Base-by-base conservation (phyloP, 106 monocot species). In the Dendrobium huoshanense region DNA sequence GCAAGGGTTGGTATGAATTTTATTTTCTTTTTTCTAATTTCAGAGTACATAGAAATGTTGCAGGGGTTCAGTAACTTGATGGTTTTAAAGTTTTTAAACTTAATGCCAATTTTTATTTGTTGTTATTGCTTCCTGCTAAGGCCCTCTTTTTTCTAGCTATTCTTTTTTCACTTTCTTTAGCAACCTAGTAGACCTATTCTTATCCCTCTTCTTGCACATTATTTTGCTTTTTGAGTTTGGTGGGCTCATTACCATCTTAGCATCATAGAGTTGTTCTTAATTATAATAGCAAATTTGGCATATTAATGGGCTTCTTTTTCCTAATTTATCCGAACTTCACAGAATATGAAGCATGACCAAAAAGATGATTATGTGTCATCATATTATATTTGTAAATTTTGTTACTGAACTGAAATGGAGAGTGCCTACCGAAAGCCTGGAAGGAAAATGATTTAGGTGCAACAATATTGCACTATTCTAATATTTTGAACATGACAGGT, bases 401-500 rank as follows among this genome's bases (percentile, higher is more conserved):
- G 10, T 27, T 73, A 5, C 18, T 40, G 72, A 55, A 73, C 41
- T 73, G 72, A 41, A 16, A 41, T 41, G 29, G 72, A 73, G 41
- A 19, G 33, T 31, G 40, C 40, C 41, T 10, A 73, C 17, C 41
- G 41, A 40, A 73, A 41, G 11, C 72, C 10, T 73, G 72, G 6
- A 73, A 13, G 40, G 4, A 73, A 73, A 73, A 73, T 16, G 0
- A 33, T 73, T 40, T 13, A 3, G 16, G 72, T 16, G 41, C 43
- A 41, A 37, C 70, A 11, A 37, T 0, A 10, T 70, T 33, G 22
- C 16, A 33, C 16, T 70, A 6, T 70, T 70, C 33, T 37, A 68
- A 15, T 37, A 70, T 80, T 83, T 43, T 40, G 56, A 33, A 67
- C 75, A 59, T 81, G 55, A 20, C 78, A 97, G 96, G 96, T 97